Evolutionary conservation across 192 early-diverging fungal species (phyloP).

Genomic region (Podila minutissima): DNA sequence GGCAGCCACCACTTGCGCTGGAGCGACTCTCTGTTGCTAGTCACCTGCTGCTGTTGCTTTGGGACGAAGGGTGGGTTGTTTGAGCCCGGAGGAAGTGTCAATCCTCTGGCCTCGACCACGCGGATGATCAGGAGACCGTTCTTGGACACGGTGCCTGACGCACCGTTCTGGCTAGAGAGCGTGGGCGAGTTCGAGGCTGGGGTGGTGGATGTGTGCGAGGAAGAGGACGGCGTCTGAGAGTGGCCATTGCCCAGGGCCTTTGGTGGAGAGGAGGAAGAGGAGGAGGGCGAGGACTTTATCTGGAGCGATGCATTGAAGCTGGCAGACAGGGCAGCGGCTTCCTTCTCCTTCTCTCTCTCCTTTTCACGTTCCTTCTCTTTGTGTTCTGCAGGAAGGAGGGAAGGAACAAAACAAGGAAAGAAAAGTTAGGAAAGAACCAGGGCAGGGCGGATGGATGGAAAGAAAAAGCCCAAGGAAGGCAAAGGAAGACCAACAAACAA

Average conservation of each 20-base stretch:
- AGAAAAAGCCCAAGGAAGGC: not conserved
- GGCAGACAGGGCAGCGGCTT: constrained; percentile 33
- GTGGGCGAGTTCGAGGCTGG: constrained; percentile 37
- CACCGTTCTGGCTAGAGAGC: constrained; percentile 27
- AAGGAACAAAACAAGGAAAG: not conserved
- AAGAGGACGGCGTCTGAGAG: constrained; percentile 37
- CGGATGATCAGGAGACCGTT: constrained; percentile 81
- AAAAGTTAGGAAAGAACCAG: not conserved
- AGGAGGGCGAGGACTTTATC: constrained; percentile 7
- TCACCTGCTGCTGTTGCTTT: constrained; percentile 18
- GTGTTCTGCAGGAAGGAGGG: constrained; percentile 11
- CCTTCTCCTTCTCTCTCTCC: constrained; percentile 25
- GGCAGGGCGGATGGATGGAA: not conserved
- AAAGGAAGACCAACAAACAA: not conserved
- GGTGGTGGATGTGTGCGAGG: constrained; percentile 57
- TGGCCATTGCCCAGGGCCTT: constrained; percentile 33
- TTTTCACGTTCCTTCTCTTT: constrained; percentile 51
- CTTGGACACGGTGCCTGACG: constrained; percentile 17
- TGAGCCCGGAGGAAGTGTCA: constrained; percentile 75
- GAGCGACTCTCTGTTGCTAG: constrained; percentile 59
- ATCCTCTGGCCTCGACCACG: constrained; percentile 82
- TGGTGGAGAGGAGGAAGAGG: constrained; percentile 20
- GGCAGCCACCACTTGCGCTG: constrained; percentile 76
- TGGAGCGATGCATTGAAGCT: constrained; percentile 13
- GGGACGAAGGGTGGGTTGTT: constrained; percentile 52